phyloP scores from a whole-genome alignment of 345 rosid genomes.

The Pistacia vera region DNA sequence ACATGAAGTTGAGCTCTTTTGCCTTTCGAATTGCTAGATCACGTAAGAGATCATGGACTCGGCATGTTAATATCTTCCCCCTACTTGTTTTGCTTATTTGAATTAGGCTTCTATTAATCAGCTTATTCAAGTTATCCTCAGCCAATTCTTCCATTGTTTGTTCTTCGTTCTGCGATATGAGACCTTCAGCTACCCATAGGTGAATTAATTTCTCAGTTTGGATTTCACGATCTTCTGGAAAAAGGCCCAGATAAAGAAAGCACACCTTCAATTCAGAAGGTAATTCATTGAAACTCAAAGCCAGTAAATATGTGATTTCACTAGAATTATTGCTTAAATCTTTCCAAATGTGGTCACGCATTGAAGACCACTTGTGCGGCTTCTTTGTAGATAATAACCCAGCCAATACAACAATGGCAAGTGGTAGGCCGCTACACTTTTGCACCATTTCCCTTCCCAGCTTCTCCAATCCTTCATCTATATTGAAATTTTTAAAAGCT shows the following conservation, averaged over 20 bases:
- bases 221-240: slow-evolving; percentile 26
- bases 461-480: neutral
- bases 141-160: slow-evolving; percentile 30
- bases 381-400: slow-evolving; percentile 8
- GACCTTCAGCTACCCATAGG: slow-evolving; percentile 29
- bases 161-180: slow-evolving; percentile 12
- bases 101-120: slow-evolving; percentile 37
- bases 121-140: slow-evolving; percentile 21
- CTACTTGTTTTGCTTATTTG: slow-evolving; percentile 27
- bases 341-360: neutral
- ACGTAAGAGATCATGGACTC: slow-evolving; percentile 44
- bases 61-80: slow-evolving; percentile 38
- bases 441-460: slow-evolving; percentile 15
- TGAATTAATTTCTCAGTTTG: slow-evolving; percentile 14
- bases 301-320: slow-evolving; percentile 20
- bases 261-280: slow-evolving; percentile 34
- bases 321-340: neutral
- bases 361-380: neutral
- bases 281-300: slow-evolving; percentile 34
- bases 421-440: slow-evolving; percentile 23
- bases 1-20: slow-evolving; percentile 28
- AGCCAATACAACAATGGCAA: slow-evolving; percentile 22
- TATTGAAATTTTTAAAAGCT: neutral
- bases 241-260: slow-evolving; percentile 29
- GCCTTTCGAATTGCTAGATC: slow-evolving; percentile 35